A percentile compares a stretch with the other conserved stretches of the same genome.
phyloP scores from a whole-genome alignment of 805 yeast species.

The Myxozyma neotropica region DNA sequence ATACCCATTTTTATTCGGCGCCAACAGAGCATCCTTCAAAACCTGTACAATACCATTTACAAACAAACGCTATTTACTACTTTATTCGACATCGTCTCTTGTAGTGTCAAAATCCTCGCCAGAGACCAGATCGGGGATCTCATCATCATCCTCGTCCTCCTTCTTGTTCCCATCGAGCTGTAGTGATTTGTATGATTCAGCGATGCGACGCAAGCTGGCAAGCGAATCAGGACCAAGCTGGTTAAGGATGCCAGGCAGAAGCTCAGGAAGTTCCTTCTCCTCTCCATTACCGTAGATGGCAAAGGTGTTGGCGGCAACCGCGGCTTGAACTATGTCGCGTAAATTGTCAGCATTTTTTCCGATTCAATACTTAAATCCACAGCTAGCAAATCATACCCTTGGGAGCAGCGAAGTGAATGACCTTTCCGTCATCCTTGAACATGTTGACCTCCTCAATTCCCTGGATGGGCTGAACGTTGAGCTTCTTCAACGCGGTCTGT shows the following conservation, averaged over 20 bases:
- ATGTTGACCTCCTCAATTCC: slow-evolving; percentile 96
- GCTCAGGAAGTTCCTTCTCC: slow-evolving; percentile 87
- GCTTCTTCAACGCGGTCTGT: slow-evolving; percentile 83
- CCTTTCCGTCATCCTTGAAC: slow-evolving; percentile 95
- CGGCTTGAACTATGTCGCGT: slow-evolving; percentile 69
- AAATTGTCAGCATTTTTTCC: background rate
- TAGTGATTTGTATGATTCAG: slow-evolving; percentile 72
- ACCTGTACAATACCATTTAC: background rate
- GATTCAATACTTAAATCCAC: background rate
- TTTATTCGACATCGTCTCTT: slow-evolving; percentile 30
- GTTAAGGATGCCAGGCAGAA: slow-evolving; percentile 91
- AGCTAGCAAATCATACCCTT: slow-evolving; percentile 46
- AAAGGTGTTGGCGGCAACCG: slow-evolving; percentile 86
- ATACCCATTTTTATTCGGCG: background rate
- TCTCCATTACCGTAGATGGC: slow-evolving; percentile 95
- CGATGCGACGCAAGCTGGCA: slow-evolving; percentile 83
- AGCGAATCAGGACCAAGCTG: slow-evolving; percentile 96
- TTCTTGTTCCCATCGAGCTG: slow-evolving; percentile 46
- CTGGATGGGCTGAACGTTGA: slow-evolving; percentile 84
- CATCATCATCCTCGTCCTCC: slow-evolving; percentile 52
- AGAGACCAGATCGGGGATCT: slow-evolving; percentile 64
- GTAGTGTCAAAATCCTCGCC: slow-evolving; percentile 34
- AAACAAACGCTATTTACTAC: background rate
- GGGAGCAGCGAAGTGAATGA: slow-evolving; percentile 93
- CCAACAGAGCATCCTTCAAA: slow-evolving; percentile 1